Conservation (phyloP, 345 rosid genomes). For the Eucalyptus sp. region DNA sequence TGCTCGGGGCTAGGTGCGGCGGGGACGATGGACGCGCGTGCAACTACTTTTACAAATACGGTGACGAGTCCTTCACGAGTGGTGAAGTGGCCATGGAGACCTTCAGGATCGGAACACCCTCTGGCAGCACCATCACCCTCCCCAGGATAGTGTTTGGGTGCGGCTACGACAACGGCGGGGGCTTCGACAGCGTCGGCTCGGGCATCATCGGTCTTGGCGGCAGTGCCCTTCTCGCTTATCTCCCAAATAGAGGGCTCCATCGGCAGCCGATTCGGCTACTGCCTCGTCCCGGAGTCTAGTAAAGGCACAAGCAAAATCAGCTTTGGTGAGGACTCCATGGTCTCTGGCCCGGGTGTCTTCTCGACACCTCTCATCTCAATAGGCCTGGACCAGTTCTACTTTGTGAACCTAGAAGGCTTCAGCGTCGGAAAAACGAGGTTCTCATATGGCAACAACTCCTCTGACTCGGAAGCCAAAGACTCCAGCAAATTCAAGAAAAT, state of each 20-base stretch:
- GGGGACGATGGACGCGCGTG: not conserved
- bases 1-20: not conserved
- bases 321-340: not conserved
- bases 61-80: not conserved
- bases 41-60: not conserved
- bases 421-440: conserved; percentile 22
- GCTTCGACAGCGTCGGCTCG: not conserved
- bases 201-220: not conserved
- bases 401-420: conserved; percentile 37
- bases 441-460: not conserved
- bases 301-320: not conserved
- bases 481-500: conserved; percentile 20
- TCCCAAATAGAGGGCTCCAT: not conserved
- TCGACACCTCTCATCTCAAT: conserved; percentile 26
- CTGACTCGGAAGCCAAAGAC: not conserved
- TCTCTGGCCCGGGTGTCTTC: not conserved
- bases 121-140: not conserved
- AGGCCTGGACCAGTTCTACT: conserved; percentile 21
- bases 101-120: not conserved
- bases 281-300: not conserved
- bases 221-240: not conserved
- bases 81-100: not conserved
- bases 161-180: not conserved
- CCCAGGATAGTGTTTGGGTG: not conserved
- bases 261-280: not conserved